Percentiles rank a stretch among this genome's conserved stretches.
phyloP scores from a whole-genome alignment of 2,329 filamentous ascomycete species.

The Paracoccidioides lutzii region DNA sequence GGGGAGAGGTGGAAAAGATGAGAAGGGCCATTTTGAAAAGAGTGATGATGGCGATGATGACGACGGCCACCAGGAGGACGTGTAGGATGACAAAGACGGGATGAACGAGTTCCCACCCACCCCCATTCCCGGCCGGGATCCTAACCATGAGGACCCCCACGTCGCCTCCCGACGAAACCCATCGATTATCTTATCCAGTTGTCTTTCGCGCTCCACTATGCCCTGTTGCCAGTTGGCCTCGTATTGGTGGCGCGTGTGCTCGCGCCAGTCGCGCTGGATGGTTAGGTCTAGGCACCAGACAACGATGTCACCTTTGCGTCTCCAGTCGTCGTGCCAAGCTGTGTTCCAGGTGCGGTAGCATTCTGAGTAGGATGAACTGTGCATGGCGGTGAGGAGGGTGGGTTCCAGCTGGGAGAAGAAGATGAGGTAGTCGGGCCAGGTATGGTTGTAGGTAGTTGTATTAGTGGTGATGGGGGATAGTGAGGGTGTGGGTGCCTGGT shows the following conservation, averaged over 20 bases:
- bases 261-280: conserved; percentile 26
- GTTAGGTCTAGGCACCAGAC: conserved; percentile 41
- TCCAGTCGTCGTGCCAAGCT: conserved; percentile 50
- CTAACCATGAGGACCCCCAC: not conserved
- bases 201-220: conserved; percentile 17
- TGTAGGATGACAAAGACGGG: not conserved
- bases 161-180: conserved; percentile 17
- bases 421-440: conserved; percentile 37
- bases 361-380: conserved; percentile 39
- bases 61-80: not conserved
- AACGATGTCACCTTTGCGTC: conserved; percentile 48
- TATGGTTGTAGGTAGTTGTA: conserved; percentile 15
- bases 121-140: not conserved
- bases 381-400: conserved; percentile 32
- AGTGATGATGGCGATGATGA: not conserved
- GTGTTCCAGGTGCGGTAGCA: conserved; percentile 50
- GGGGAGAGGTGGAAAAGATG: not conserved
- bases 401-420: conserved; percentile 48
- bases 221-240: conserved; percentile 11
- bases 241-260: conserved; percentile 10
- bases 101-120: not conserved
- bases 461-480: not conserved
- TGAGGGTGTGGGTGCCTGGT: conserved; percentile 1
- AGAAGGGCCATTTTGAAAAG: not conserved
- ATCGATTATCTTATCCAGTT: conserved; percentile 26